These are phyloP conservation scores for Saccharomycopsis crataegensis DNA, from an alignment of 1,139 yeast genomes.

Conservation along the genomic window DNA sequence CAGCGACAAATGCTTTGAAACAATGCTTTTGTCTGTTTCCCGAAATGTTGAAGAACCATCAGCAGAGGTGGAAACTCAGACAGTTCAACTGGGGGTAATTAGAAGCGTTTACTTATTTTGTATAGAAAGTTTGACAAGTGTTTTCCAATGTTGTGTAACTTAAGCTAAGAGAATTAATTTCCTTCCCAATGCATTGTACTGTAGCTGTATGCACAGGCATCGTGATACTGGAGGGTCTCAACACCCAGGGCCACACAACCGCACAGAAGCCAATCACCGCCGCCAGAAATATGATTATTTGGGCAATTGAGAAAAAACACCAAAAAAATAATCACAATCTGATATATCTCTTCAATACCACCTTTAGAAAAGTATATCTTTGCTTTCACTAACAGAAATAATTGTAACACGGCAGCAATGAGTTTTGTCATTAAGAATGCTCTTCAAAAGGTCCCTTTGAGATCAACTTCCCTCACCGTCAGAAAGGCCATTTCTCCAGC, in stretches of 20 bases:
- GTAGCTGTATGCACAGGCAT: not conserved
- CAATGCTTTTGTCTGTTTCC: constrained; percentile 21
- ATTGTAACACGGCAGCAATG: constrained; percentile 1
- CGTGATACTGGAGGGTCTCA: not conserved
- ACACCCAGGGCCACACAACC: not conserved
- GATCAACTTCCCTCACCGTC: not conserved
- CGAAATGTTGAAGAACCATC: constrained; percentile 2
- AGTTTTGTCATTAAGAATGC: constrained; percentile 12
- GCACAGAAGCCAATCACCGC: constrained; percentile 12
- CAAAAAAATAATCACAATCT: not conserved
- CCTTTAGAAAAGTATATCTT: not conserved
- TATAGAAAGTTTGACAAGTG: too few relatives aligned
- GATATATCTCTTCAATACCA: not conserved
- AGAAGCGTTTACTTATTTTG: too few relatives aligned
- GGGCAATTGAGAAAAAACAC: not conserved
- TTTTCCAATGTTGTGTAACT: too few relatives aligned
- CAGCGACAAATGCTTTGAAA: constrained; percentile 43
- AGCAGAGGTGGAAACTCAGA: constrained; percentile 1
- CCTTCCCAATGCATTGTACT: not conserved
- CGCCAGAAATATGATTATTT: constrained; percentile 13
- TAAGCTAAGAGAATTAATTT: too few relatives aligned
- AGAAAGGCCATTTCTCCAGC: constrained; percentile 1
- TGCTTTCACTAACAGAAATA: not conserved
- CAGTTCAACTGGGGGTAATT: constrained; percentile 5
- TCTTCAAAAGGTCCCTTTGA: constrained; percentile 7